Base-by-base conservation (phyloP, 768 basidiomycete species). In the Lepiota venenata region DNA sequence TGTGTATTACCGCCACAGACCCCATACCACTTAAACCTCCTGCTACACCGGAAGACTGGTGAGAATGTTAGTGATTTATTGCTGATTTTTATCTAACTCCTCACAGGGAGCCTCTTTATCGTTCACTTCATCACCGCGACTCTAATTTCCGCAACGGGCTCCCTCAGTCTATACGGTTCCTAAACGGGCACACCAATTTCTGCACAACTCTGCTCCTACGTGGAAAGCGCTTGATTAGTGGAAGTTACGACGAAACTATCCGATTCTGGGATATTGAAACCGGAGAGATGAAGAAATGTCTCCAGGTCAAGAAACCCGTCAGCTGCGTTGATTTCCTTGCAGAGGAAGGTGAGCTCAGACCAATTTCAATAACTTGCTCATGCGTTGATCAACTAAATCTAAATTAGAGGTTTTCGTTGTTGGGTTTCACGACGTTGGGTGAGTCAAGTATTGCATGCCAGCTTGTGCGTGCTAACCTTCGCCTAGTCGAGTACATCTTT, bases 351-450 rank as follows among this genome's bases (percentile, higher is more conserved):
- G 38, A 0, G 74, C 67, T 10, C 2, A 10, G 41, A 21, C 27
- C 32, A 52, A 16, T 7, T 18, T 18, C 29, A 16, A 38, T 21
- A 46, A 1, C 15, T 21, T 43, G 55, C 15, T 15, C 42, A 2
- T 42, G 29, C 44, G 32, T 38, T 56, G 35, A 50, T 55, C 16
- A 9, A 12, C 47, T 25, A 15, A 21, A 38, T 9, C 47, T 25
- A 15, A 21, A 38, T 9, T 32, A 90, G 87, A 91, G 79, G 89
- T 94, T 3, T 91, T 95, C 54, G 93, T 92, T 12, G 91, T 92
- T 32, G 93, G 93, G 0, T 94, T 93, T 70, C 91, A 94, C 57
- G 93, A 95, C 62, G 87, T 94, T 53, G 93, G 92, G 87, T 89
- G 64, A 14, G 84, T 66, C 36, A 12, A 18, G 11, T 40, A 22